phyloP scores from a whole-genome alignment of 2,329 filamentous ascomycete genomes.

The Colletotrichum sp. region DNA sequence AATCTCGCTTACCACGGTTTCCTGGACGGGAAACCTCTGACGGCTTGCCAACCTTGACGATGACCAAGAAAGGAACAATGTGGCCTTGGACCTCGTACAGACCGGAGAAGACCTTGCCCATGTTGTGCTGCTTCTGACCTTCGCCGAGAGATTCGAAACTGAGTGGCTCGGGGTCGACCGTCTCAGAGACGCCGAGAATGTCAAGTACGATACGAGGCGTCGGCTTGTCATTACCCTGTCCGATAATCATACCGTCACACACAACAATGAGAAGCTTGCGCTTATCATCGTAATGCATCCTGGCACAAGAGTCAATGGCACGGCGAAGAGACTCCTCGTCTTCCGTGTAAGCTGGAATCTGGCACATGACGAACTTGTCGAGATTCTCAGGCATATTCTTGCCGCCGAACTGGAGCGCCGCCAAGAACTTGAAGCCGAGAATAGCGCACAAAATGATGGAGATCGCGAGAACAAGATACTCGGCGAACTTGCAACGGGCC shows the following conservation, averaged over 20 bases:
- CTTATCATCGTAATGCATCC: slow-evolving; percentile 98
- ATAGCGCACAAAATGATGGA: slow-evolving; percentile 81
- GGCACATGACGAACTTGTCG: slow-evolving; percentile 98
- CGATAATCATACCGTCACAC: slow-evolving; percentile 99
- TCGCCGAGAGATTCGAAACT: slow-evolving; percentile 97
- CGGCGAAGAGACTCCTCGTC: slow-evolving; percentile 96
- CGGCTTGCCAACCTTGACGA: slow-evolving; percentile 98
- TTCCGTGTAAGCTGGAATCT: slow-evolving; percentile 97
- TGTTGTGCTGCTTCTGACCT: slow-evolving; percentile 97
- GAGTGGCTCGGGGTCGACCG: slow-evolving; percentile 91
- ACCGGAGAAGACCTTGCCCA: slow-evolving; percentile 98
- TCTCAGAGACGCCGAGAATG: slow-evolving; percentile 93
- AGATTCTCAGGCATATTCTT: slow-evolving; percentile 95
- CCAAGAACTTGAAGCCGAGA: slow-evolving; percentile 95
- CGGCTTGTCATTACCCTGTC: slow-evolving; percentile 94
- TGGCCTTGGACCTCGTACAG: slow-evolving; percentile 97
- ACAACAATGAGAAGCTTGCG: slow-evolving; percentile 92
- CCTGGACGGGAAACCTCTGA: slow-evolving; percentile 94
- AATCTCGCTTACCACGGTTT: slow-evolving; percentile 99
- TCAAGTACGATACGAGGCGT: slow-evolving; percentile 96
- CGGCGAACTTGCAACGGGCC: slow-evolving; percentile 81
- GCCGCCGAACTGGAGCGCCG: slow-evolving; percentile 89
- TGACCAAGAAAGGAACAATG: slow-evolving; percentile 95
- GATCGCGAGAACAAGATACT: slow-evolving; percentile 87
- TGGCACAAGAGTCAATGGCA: slow-evolving; percentile 93